Conservation (phyloP, 2,329 filamentous ascomycete genomes). For the Aspergillus luchuensis region DNA sequence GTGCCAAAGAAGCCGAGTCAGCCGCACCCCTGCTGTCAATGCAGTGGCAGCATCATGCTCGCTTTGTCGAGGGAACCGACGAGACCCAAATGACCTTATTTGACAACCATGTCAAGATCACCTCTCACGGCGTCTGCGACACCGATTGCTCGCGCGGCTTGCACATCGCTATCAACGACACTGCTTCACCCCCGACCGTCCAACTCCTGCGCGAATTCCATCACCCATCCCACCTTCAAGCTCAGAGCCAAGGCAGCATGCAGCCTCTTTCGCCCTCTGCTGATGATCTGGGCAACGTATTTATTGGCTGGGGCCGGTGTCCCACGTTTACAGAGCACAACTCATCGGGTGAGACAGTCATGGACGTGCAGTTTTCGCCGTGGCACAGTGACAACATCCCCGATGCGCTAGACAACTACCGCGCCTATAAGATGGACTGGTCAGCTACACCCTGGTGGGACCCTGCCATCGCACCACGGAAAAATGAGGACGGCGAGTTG, state of each 20-base stretch:
- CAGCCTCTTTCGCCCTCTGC: conserved; percentile 1
- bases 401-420: conserved; percentile 13
- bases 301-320: conserved; percentile 15
- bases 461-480: conserved; percentile 1
- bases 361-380: conserved; percentile 15
- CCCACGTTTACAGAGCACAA: conserved; percentile 12
- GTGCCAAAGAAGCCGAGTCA: neutral
- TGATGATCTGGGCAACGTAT: conserved; percentile 10
- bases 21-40: conserved; percentile 9
- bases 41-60: conserved; percentile 12
- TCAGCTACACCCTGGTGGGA: conserved; percentile 11
- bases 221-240: conserved; percentile 8
- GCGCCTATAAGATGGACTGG: conserved; percentile 11
- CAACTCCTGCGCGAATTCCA: conserved; percentile 6
- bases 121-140: conserved; percentile 10
- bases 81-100: conserved; percentile 12
- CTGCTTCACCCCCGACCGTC: conserved; percentile 8
- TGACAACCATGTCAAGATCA: conserved; percentile 13
- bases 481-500: neutral
- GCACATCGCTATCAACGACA: conserved; percentile 11
- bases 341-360: conserved; percentile 8
- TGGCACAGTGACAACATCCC: conserved; percentile 14
- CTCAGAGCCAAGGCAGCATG: conserved; percentile 13
- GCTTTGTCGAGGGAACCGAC: conserved; percentile 7
- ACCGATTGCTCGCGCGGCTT: conserved; percentile 14